These are phyloP conservation scores for Ogataea degrootiae DNA, from an alignment of 805 yeast species.

Conservation along the genomic window DNA sequence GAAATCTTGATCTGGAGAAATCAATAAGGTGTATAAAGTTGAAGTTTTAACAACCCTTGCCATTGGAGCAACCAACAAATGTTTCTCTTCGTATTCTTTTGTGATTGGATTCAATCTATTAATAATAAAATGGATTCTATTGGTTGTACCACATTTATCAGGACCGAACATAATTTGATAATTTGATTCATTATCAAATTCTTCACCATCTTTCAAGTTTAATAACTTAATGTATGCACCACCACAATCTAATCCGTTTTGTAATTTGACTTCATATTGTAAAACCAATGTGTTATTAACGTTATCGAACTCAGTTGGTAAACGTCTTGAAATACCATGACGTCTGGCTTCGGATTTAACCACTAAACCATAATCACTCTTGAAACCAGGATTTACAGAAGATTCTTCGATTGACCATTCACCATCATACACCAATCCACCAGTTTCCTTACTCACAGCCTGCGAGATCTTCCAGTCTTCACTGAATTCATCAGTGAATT, in stretches of 20 bases:
- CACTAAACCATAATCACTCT: constrained; percentile 71
- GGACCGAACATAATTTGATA: constrained; percentile 94
- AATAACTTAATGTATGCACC: constrained; percentile 85
- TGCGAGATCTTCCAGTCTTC: constrained; percentile 59
- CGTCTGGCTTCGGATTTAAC: constrained; percentile 71
- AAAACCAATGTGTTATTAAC: constrained; percentile 64
- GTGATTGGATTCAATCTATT: constrained; percentile 51
- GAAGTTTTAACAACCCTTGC: constrained; percentile 52
- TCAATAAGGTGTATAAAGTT: constrained; percentile 70
- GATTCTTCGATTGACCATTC: constrained; percentile 73
- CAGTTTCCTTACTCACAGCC: constrained; percentile 42
- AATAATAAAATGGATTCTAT: constrained; percentile 75
- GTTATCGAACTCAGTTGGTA: constrained; percentile 56
- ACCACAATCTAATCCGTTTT: constrained; percentile 75
- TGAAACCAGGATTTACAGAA: constrained; percentile 50
- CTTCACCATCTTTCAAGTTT: constrained; percentile 37
- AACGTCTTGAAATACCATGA: constrained; percentile 70
- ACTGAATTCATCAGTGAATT: constrained; percentile 43
- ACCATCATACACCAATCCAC: constrained; percentile 60
- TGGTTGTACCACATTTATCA: constrained; percentile 78
- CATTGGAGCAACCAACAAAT: constrained; percentile 63
- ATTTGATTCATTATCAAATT: constrained; percentile 62
- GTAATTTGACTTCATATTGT: constrained; percentile 86
- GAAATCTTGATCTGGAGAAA: constrained; percentile 59
- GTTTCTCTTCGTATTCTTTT: constrained; percentile 64